These are phyloP conservation scores for Raffaelea ambrosiae DNA, from an alignment of 2,329 filamentous ascomycete genomes.

Conservation along the genomic window DNA sequence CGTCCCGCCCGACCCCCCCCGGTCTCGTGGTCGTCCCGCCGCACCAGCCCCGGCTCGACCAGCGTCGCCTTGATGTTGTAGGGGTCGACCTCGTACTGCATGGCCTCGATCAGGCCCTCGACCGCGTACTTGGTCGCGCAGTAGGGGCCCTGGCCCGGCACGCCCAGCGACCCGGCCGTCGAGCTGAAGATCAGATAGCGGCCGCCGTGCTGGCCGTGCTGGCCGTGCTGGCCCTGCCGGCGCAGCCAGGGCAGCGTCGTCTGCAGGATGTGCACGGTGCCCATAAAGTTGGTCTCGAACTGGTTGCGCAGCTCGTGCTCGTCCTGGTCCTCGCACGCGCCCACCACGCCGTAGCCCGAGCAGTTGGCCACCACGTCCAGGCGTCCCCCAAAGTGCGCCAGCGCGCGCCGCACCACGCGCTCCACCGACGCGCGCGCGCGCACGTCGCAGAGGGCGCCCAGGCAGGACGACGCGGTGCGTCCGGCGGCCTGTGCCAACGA, in stretches of 20 bases:
- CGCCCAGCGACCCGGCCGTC: slow-evolving; percentile 83
- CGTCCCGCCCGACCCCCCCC: slow-evolving; percentile 15
- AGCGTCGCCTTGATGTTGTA: slow-evolving; percentile 93
- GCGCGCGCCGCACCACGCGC: slow-evolving; percentile 59
- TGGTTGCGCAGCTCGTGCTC: slow-evolving; percentile 91
- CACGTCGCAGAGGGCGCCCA: slow-evolving; percentile 85
- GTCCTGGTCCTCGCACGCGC: slow-evolving; percentile 92
- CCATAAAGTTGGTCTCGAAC: slow-evolving; percentile 97
- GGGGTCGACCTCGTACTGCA: slow-evolving; percentile 87
- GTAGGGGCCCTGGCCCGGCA: slow-evolving; percentile 86
- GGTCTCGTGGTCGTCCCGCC: slow-evolving; percentile 60
- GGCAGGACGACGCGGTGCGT: slow-evolving; percentile 31
- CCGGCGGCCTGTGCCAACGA: slow-evolving; percentile 35
- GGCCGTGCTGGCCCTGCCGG: slow-evolving; percentile 46
- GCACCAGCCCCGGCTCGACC: slow-evolving; percentile 82
- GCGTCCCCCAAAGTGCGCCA: slow-evolving; percentile 62
- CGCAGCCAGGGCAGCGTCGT: slow-evolving; percentile 82
- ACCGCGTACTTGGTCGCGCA: slow-evolving; percentile 97
- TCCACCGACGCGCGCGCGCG: slow-evolving; percentile 71
- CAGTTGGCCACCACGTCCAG: slow-evolving; percentile 90
- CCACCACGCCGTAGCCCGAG: slow-evolving; percentile 91
- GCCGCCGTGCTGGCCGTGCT: too few relatives aligned
- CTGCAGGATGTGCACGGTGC: slow-evolving; percentile 88
- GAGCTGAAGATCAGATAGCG: slow-evolving; percentile 93
- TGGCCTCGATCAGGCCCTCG: slow-evolving; percentile 88